Evolutionary conservation across 2,329 filamentous ascomycete species (phyloP), one percentile per base, ranked within the genome.

Genomic region (Aspergillus piperis): DNA sequence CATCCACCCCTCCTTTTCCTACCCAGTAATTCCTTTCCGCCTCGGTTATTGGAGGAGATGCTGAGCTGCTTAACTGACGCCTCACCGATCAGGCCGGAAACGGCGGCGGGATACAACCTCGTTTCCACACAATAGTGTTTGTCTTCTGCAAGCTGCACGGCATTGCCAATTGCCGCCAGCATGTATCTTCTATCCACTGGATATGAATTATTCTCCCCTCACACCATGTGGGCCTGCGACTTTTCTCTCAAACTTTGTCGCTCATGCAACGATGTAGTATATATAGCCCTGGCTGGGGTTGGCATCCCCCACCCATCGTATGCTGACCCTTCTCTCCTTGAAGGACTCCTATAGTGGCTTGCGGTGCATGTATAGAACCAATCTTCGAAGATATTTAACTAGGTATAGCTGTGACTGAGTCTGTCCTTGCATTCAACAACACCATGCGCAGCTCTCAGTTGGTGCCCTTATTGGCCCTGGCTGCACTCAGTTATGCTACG

Each of bases 361-460:
- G 8, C 13, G 19, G n/a, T 21, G 17, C 17, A 44, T 11, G 8
- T 44, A 44, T 44, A 44, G 19, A 36, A 13, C 5, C 11, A 21
- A 21, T 21, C 4, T 21, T 10, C 41, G 10, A 8, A 17, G 19
- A 11, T 10, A 13, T 13, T 36, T 15, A 13, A 36, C 32, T 13
- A 36, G 32, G 32, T 13, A 36, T 21, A 23, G 8, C 41, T 11
- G 41, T 23, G 19, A 21, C 19, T 21, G 21, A 21, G 17, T 11
- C 41, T 39, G 10, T 54, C 15, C n/a, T 21, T 42, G 8, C 41
- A 38, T 38, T 7, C 36, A 56, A 53, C 21, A 49, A 53, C 21
- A 42, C 25, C 19, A 73, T 73, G 71, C 66, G 62, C 57, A 36
- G 59, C 59, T 62, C 54, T 44, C 58, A 56, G 17, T 68, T 69